phyloP scores from a whole-genome alignment of 805 yeast species.

The Wickerhamomyces xylosicus region DNA sequence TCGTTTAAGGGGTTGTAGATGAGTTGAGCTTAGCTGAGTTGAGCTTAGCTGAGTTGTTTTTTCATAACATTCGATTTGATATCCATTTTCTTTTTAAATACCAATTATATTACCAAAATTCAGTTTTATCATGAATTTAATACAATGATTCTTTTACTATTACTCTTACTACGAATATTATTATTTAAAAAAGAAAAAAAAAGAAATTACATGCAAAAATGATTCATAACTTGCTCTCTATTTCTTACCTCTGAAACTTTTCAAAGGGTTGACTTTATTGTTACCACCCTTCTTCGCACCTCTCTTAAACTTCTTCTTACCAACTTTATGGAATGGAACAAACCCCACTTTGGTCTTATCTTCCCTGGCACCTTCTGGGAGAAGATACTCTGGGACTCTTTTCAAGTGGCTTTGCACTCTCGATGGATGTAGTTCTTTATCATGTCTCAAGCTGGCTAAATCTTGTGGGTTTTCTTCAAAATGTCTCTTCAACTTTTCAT shows the following conservation, averaged over 20 bases:
- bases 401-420: conserved; percentile 79
- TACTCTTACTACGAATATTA: too few relatives aligned
- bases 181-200: too few relatives aligned
- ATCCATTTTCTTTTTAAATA: too few relatives aligned
- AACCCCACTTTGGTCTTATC: conserved; percentile 50
- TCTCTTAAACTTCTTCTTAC: conserved; percentile 31
- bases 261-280: conserved; percentile 55
- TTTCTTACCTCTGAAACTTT: conserved; percentile 32
- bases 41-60: too few relatives aligned
- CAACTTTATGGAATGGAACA: conserved; percentile 58
- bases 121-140: too few relatives aligned
- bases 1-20: not conserved
- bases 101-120: too few relatives aligned
- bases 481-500: conserved; percentile 85
- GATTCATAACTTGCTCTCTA: too few relatives aligned
- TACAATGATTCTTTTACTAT: too few relatives aligned
- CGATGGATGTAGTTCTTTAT: conserved; percentile 75
- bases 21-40: too few relatives aligned
- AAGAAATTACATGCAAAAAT: too few relatives aligned
- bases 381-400: conserved; percentile 83
- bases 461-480: conserved; percentile 98
- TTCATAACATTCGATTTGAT: too few relatives aligned
- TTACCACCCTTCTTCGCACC: conserved; percentile 25
- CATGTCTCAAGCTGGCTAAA: conserved; percentile 80
- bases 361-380: conserved; percentile 69